A percentile compares a stretch with the other conserved stretches of the same genome.
phyloP scores from a whole-genome alignment of 2,329 filamentous ascomycete genomes.

The Colletotrichum abscissum region DNA sequence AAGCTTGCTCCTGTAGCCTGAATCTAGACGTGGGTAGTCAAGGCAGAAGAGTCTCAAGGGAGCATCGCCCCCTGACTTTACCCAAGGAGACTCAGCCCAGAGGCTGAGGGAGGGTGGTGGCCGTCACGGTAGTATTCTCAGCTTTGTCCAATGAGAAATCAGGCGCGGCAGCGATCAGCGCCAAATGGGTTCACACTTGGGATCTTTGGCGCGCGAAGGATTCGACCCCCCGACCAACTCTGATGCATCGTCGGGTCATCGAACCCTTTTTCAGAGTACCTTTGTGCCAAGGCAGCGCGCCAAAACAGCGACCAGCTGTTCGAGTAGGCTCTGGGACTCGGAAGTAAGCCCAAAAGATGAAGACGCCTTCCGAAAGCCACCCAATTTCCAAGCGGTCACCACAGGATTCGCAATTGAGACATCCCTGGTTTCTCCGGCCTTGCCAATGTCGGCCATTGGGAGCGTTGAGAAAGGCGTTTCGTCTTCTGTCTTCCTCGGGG shows the following conservation, averaged over 20 bases:
- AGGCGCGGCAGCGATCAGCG: constrained; percentile 4
- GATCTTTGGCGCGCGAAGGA: constrained; percentile 14
- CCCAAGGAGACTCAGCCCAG: constrained; percentile 9
- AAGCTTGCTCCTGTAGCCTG: constrained; percentile 1
- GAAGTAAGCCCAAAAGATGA: neutral
- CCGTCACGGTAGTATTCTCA: neutral
- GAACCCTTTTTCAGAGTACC: neutral
- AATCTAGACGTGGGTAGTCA: neutral
- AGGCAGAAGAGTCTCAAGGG: neutral
- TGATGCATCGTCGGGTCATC: constrained; percentile 4
- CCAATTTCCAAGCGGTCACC: neutral
- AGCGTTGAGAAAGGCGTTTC: no score
- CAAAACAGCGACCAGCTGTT: neutral
- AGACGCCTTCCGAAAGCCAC: neutral
- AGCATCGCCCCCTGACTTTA: constrained; percentile 9
- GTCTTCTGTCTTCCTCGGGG: neutral
- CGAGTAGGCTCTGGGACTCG: neutral
- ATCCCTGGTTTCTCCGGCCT: neutral
- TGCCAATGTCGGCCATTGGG: neutral
- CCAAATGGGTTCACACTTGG: neutral
- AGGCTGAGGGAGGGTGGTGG: neutral
- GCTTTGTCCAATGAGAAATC: constrained; percentile 8
- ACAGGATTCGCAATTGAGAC: neutral
- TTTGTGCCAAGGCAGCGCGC: neutral
- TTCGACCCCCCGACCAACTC: constrained; percentile 1